Percentiles rank a stretch among this genome's conserved stretches.
Conservation (phyloP, 805 yeast species). For the Saccharomycopsis lassenensis region DNA sequence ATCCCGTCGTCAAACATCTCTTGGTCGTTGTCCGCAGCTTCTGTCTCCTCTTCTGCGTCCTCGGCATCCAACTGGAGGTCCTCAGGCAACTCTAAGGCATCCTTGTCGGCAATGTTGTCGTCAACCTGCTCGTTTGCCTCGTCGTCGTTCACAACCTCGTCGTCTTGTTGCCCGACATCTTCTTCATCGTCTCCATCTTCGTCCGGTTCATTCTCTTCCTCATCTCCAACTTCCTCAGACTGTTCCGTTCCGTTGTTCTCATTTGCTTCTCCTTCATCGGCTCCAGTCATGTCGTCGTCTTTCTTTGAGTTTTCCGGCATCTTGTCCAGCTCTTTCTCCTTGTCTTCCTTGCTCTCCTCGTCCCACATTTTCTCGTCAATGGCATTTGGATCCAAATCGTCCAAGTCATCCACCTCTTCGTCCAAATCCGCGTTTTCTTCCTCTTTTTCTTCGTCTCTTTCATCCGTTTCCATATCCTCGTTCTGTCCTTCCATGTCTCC, state of each 20-base stretch:
- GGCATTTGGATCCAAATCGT: slow-evolving; percentile 87
- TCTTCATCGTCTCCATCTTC: slow-evolving; percentile 30
- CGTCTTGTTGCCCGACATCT: slow-evolving; percentile 38
- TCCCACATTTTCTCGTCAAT: slow-evolving; percentile 98
- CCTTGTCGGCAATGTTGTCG: slow-evolving; percentile 68
- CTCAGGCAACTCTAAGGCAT: slow-evolving; percentile 83
- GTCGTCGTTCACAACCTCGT: slow-evolving; percentile 47
- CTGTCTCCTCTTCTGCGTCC: slow-evolving; percentile 42
- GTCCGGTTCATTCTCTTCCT: slow-evolving; percentile 26
- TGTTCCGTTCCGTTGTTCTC: slow-evolving; percentile 25
- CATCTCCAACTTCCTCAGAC: slow-evolving; percentile 22
- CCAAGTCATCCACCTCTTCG: slow-evolving; percentile 82
- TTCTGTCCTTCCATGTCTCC: slow-evolving; percentile 95
- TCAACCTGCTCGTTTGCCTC: slow-evolving; percentile 70
- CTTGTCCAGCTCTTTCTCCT: slow-evolving; percentile 72
- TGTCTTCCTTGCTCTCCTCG: slow-evolving; percentile 68
- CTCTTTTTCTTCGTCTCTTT: slow-evolving; percentile 40
- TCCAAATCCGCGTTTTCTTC: slow-evolving; percentile 63
- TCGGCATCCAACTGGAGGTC: slow-evolving; percentile 81
- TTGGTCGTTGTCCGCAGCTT: slow-evolving; percentile 28
- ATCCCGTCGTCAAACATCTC: slow-evolving; percentile 23
- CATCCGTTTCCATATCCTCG: slow-evolving; percentile 69
- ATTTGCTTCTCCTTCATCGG: slow-evolving; percentile 27
- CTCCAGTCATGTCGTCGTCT: slow-evolving; percentile 40
- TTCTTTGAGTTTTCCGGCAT: slow-evolving; percentile 50